A percentile compares a stretch with the other conserved stretches of the same genome.
These are phyloP conservation scores for Lunularia cruciata DNA, from an alignment of 225 moss, liverwort and hornwort species.

Conservation along the genomic window DNA sequence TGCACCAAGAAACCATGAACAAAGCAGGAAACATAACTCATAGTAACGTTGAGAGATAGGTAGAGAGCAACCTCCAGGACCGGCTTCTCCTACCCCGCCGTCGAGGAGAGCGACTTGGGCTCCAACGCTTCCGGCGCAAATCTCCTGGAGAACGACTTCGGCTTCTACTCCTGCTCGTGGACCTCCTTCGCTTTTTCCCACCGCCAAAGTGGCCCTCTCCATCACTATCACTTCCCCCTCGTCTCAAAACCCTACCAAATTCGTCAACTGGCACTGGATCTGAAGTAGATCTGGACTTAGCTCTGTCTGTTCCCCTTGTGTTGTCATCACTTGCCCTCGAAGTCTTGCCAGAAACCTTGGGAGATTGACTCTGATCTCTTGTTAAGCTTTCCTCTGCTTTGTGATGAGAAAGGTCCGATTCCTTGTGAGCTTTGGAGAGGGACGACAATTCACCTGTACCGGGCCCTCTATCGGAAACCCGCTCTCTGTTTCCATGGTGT, in stretches of 20 bases:
- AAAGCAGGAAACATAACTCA: slow-evolving; percentile 10
- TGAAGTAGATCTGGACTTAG: slow-evolving; percentile 31
- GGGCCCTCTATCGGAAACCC: slow-evolving; percentile 29
- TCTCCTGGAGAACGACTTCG: slow-evolving; percentile 62
- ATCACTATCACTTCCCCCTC: slow-evolving; percentile 77
- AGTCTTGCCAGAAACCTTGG: slow-evolving; percentile 24
- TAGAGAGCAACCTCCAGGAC: slow-evolving; percentile 61
- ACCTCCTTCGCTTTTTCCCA: slow-evolving; percentile 39
- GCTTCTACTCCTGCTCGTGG: slow-evolving; percentile 65
- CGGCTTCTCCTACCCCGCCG: slow-evolving; percentile 64
- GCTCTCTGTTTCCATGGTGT: slow-evolving; percentile 26
- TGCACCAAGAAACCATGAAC: background rate
- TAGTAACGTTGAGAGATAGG: slow-evolving; percentile 16
- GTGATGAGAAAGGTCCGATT: background rate
- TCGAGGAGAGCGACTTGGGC: slow-evolving; percentile 56
- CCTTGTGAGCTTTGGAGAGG: background rate
- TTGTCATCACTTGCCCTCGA: slow-evolving; percentile 17
- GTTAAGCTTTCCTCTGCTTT: slow-evolving; percentile 15
- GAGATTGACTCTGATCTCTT: slow-evolving; percentile 17
- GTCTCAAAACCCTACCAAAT: slow-evolving; percentile 68
- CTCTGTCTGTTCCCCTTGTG: slow-evolving; percentile 33
- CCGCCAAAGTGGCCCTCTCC: slow-evolving; percentile 45
- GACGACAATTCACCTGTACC: slow-evolving; percentile 7
- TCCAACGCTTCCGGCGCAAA: slow-evolving; percentile 48
- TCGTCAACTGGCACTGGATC: slow-evolving; percentile 68